These are phyloP conservation scores for Uromyces viciae-fabae DNA, from an alignment of 1,284 basidiomycete genomes.

Conservation along the genomic window DNA sequence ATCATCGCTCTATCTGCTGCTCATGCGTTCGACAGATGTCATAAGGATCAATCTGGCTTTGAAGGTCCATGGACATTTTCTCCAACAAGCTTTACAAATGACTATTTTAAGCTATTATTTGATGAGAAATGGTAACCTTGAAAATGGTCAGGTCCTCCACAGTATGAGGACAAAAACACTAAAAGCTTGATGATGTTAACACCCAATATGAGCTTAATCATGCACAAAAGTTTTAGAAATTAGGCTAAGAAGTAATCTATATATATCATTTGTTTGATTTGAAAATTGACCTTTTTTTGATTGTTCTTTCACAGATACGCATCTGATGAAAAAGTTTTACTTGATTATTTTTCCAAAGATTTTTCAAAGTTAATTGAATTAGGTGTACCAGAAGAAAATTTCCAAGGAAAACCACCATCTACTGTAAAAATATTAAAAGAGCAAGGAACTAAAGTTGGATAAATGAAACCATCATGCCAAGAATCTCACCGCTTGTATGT, in stretches of 20 bases:
- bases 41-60: slow-evolving; percentile 65
- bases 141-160: slow-evolving; percentile 58
- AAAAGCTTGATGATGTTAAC: slow-evolving; percentile 83
- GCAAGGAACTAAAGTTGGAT: slow-evolving; percentile 4
- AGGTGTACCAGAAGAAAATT: slow-evolving; percentile 32
- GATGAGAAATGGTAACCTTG: slow-evolving; percentile 68
- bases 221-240: slow-evolving; percentile 36
- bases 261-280: not conserved
- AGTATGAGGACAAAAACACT: slow-evolving; percentile 87
- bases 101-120: slow-evolving; percentile 81
- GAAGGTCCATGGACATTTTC: slow-evolving; percentile 83
- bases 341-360: slow-evolving; percentile 34
- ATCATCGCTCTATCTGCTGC: slow-evolving; percentile 84
- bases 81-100: slow-evolving; percentile 80
- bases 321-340: slow-evolving; percentile 24
- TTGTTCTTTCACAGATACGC: slow-evolving; percentile 20
- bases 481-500: not conserved
- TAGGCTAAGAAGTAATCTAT: slow-evolving; percentile 37
- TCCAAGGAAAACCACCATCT: slow-evolving; percentile 5
- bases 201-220: slow-evolving; percentile 41
- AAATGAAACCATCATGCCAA: no score
- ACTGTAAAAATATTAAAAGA: slow-evolving; percentile 30
- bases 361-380: slow-evolving; percentile 37
- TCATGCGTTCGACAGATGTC: slow-evolving; percentile 92
- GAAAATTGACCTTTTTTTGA: not conserved